Base-by-base conservation (phyloP, 1,284 basidiomycete species). In the Exobasidium cylindrosporum region DNA sequence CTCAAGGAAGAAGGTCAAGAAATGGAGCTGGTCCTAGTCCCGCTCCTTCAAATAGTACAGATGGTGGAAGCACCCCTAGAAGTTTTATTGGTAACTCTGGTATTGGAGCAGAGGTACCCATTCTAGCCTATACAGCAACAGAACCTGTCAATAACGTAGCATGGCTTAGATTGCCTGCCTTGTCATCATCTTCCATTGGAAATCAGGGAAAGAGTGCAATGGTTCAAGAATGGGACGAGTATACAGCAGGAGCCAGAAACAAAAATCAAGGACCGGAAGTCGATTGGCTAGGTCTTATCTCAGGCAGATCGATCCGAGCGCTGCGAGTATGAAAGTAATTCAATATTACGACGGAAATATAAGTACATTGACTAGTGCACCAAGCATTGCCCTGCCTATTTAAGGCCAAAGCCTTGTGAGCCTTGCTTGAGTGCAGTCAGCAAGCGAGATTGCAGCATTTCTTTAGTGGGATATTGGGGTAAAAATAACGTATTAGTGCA, bases 131-230 rank as follows among this genome's bases (percentile, higher is more conserved):
- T 58, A 76, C 72, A 31, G 72, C 73, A 1, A 63, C 65, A 47
- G 74, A 75, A 31, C 76, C 76, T 73, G 75, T 79, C 60, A 79
- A 79, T 65, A 79, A 79, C 35, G 75, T 77, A 6, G 64, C 72
- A 3, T 79, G 78, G 78, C 64, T 78, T 10, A 61, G 77, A 1
- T 28, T 50, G 21, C 47, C 47, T 7, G 26, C 47, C 2, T 28
- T 28, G n/a, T 21, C 24, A 35, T 26, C 24, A 13, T 40, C 53
- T n/a, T 55, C 53, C 3, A 35, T 29, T 2, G 29, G 23, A 7
- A 40, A 35, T 23, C 21, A 55, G 30, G 40, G 32, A 29, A 32
- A 21, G 45, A 43, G 68, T 40, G 74, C 67, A 35, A 65, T 78
- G 6, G 69, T 78, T 44, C 74, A 73, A 59, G 77, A 77, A 40